Percentiles rank a stretch among this genome's conserved stretches.
Evolutionary conservation across 805 yeast species (phyloP).

Genomic region (Saccharomyces paradoxus): DNA sequence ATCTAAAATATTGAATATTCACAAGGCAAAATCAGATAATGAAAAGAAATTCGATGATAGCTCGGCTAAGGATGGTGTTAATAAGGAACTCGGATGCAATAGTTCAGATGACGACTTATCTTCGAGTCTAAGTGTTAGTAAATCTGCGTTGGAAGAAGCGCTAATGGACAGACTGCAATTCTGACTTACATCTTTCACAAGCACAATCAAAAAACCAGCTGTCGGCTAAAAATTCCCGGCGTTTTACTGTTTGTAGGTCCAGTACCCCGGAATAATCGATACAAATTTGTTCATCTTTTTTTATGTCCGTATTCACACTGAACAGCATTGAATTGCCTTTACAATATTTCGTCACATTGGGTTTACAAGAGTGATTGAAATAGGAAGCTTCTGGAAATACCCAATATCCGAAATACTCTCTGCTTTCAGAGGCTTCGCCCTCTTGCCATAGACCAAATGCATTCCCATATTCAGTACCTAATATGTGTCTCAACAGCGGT

Average conservation of each 20-base stretch:
- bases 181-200: constrained; percentile 39
- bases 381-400: constrained; percentile 57
- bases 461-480: constrained; percentile 57
- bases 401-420: constrained; percentile 52
- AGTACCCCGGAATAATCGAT: constrained; percentile 51
- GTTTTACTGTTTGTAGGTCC: constrained; percentile 33
- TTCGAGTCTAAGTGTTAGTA: constrained; percentile 33
- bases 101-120: constrained; percentile 28
- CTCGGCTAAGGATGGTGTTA: constrained; percentile 1
- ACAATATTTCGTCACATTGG: constrained; percentile 45
- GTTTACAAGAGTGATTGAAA: constrained; percentile 59
- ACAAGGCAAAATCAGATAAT: constrained; percentile 3
- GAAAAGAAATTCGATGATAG: constrained; percentile 1
- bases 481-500: constrained; percentile 35
- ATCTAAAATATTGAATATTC: constrained; percentile 18
- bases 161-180: constrained; percentile 31
- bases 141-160: constrained; percentile 37
- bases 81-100: not conserved
- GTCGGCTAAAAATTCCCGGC: constrained; percentile 38
- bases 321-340: constrained; percentile 33
- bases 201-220: constrained; percentile 56
- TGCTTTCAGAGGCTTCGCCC: constrained; percentile 35
- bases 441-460: constrained; percentile 64
- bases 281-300: constrained; percentile 42
- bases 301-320: constrained; percentile 34